phyloP scores from a whole-genome alignment of 2,329 filamentous ascomycete species.

The Aspergillus sp. region DNA sequence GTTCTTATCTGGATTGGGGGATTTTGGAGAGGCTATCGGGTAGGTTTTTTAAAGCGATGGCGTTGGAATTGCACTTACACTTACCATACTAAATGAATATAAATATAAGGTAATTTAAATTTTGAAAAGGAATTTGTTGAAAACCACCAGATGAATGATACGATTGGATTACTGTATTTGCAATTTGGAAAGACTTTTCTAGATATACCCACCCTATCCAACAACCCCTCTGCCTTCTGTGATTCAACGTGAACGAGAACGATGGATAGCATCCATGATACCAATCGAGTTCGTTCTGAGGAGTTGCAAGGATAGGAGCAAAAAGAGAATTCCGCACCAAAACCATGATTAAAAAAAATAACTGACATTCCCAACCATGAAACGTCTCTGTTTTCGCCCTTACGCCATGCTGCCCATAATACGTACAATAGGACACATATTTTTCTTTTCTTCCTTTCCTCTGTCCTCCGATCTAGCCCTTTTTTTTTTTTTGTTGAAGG shows the following conservation, averaged over 20 bases:
- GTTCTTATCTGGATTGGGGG: neutral
- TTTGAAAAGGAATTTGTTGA: no score
- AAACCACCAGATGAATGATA: no score
- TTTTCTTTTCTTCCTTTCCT: slow-evolving; percentile 20
- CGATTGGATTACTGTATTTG: no score
- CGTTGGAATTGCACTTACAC: neutral
- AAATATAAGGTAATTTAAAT: no score
- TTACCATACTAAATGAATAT: no score
- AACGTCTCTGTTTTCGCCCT: slow-evolving; percentile 24
- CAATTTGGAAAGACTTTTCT: no score
- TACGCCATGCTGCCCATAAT: slow-evolving; percentile 37
- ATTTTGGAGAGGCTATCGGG: neutral
- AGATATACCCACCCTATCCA: no score
- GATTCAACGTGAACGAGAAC: no score
- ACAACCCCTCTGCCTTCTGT: no score
- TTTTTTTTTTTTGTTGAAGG: slow-evolving; percentile 3
- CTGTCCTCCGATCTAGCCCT: slow-evolving; percentile 17
- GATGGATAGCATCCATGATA: no score
- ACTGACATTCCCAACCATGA: slow-evolving; percentile 13
- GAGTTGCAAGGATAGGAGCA: neutral
- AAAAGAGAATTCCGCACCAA: slow-evolving; percentile 4
- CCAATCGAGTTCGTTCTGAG: no score
- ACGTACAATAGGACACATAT: slow-evolving; percentile 20
- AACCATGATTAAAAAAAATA: slow-evolving; percentile 5
- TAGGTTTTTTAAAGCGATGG: slow-evolving; percentile 1